These are phyloP conservation scores for Umbelopsis sp. DNA, from an alignment of 192 early-diverging fungal species.

Conservation along the genomic window DNA sequence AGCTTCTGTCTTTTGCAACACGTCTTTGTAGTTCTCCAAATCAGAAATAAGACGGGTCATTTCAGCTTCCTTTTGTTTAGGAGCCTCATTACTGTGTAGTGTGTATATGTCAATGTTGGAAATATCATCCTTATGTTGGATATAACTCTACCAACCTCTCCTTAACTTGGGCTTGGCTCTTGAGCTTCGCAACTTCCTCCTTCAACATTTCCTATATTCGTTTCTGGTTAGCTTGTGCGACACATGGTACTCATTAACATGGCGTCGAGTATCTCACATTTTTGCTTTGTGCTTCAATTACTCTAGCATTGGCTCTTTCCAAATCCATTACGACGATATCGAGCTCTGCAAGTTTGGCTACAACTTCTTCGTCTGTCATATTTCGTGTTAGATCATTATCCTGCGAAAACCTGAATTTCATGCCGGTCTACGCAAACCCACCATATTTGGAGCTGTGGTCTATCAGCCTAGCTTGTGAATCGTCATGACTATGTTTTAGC, in stretches of 20 bases:
- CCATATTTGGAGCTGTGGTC: constrained; percentile 66
- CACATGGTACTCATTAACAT: background rate
- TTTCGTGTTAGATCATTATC: too few relatives aligned
- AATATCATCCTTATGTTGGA: background rate
- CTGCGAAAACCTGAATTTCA: background rate
- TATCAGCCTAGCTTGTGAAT: constrained; percentile 68
- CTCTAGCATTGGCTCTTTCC: constrained; percentile 75
- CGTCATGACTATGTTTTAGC: constrained; percentile 70
- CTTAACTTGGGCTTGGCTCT: background rate
- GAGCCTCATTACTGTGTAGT: background rate
- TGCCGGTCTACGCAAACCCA: background rate
- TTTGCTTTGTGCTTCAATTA: constrained; percentile 67
- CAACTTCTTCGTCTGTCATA: constrained; percentile 69
- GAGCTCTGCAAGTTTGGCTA: constrained; percentile 80
- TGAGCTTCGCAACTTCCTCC: constrained; percentile 37
- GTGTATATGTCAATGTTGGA: background rate
- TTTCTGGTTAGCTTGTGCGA: background rate
- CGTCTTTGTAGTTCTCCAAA: constrained; percentile 40
- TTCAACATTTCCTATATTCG: constrained; percentile 41
- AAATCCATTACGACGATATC: constrained; percentile 87
- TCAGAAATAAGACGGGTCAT: constrained; percentile 46
- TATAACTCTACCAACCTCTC: background rate
- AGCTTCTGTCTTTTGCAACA: constrained; percentile 45
- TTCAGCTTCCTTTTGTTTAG: constrained; percentile 39
- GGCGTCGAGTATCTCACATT: constrained; percentile 46